Evolutionary conservation across 768 basidiomycete species (phyloP).

Genomic region (Boletales sp.): DNA sequence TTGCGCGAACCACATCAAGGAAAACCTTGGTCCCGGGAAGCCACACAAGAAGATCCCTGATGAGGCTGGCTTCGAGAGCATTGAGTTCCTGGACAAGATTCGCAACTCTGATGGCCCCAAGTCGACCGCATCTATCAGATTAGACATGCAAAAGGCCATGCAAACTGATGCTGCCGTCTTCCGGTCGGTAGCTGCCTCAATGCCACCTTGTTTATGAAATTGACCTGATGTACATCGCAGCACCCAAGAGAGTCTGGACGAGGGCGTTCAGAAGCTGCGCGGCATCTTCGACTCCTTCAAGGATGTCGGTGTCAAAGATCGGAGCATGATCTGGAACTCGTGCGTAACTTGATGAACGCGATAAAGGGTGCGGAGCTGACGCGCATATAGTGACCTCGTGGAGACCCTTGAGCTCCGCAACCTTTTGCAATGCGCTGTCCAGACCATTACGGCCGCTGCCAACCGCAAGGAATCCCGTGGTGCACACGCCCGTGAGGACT

Average conservation of each 20-base stretch:
- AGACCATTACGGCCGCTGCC: conserved; percentile 90
- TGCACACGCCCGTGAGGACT: conserved; percentile 98
- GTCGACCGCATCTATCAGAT: conserved; percentile 84
- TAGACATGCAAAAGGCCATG: conserved; percentile 99
- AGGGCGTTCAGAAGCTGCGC: conserved; percentile 85
- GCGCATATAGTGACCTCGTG: conserved; percentile 71
- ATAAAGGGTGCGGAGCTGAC: conserved; percentile 8
- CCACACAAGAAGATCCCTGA: conserved; percentile 86
- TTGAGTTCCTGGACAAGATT: conserved; percentile 87
- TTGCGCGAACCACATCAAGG: conserved; percentile 96
- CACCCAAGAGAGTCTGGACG: conserved; percentile 84
- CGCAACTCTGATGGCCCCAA: conserved; percentile 78
- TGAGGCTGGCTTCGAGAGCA: conserved; percentile 78
- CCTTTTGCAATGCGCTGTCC: conserved; percentile 89
- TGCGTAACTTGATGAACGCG: conserved; percentile 37
- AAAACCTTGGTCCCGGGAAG: conserved; percentile 84
- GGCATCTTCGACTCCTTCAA: conserved; percentile 86
- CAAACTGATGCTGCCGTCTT: conserved; percentile 97
- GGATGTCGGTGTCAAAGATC: conserved; percentile 93
- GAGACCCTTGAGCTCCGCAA: conserved; percentile 98
- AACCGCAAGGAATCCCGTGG: conserved; percentile 97
- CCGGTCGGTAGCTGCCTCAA: conserved; percentile 44
- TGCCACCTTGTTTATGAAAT: not conserved
- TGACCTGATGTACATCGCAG: conserved; percentile 34
- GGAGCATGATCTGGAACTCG: conserved; percentile 99